Evolutionary conservation across 2,329 filamentous ascomycete genomes (phyloP), one percentile per base, ranked within the genome.

Genomic region (Fusarium sp.): DNA sequence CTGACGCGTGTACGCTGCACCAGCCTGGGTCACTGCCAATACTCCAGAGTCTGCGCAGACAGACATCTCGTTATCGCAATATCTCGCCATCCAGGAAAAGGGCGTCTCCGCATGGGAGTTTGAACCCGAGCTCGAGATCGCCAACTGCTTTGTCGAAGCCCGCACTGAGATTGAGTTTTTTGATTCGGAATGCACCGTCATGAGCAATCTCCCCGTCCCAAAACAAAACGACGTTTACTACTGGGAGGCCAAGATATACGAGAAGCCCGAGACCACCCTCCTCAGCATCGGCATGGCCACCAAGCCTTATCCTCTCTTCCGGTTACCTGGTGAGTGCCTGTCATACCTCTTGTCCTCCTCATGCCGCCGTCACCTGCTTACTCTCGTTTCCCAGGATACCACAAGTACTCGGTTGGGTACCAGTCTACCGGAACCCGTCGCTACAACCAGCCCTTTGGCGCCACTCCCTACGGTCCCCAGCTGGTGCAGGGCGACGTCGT

Each of bases 171-270:
- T 99, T 73, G 97, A 99, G 82, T 99, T 99, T 85, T 99, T 97
- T 81, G 97, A 99, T 83, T 97, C 95, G 3, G 97, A 97, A 82
- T 98, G 96, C 86, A 97, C 95, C 78, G 97, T 98, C 71, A 95
- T 98, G 87, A 97, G 94, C 87, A 99, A 99, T 79, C 85, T 99
- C 45, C 97, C 97, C 1, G 95, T 99, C 9, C 97, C 97, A 15
- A 99, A 99, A 81, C 97, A 99, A 81, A 99, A 99, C 80, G 97
- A 99, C 80, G 96, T 98, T 12, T 99, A 99, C 83, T 99, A 99
- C 84, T 99, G 97, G 97, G 97, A 99, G 83, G 94, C 95, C 65
- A 99, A 99, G 87, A 93, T 99, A 63, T 99, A 97, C 84, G 97
- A 99, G 72, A 98, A 98, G 85, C 95, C 97, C 5, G 97, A 98